Percentiles rank a stretch among this genome's conserved stretches.
Evolutionary conservation across 805 yeast species (phyloP).

Genomic region (Phaffomyces opuntiae): DNA sequence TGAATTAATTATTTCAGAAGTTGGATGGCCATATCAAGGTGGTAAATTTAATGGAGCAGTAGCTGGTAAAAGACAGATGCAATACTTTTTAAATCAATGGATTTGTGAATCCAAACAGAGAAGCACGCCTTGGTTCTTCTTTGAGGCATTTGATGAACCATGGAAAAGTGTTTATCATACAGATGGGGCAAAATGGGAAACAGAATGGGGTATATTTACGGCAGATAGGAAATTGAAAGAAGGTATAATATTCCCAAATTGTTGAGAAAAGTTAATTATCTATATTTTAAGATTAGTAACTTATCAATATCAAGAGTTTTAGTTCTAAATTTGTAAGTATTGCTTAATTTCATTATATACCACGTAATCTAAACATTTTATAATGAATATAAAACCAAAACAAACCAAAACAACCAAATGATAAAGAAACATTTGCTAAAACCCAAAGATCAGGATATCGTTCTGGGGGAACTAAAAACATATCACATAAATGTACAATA

Average conservation of each 20-base stretch:
- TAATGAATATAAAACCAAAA: constrained; percentile 82
- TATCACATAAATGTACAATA: constrained; percentile 49
- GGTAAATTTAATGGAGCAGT: constrained; percentile 39
- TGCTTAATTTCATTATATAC: background rate
- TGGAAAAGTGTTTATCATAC: constrained; percentile 54
- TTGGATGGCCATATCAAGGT: constrained; percentile 70
- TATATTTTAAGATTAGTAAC: background rate
- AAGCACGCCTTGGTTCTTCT: constrained; percentile 43
- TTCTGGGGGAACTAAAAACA: constrained; percentile 42
- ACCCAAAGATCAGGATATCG: constrained; percentile 83
- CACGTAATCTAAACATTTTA: constrained; percentile 30
- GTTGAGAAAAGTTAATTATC: constrained; percentile 1
- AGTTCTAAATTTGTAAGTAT: too few relatives aligned
- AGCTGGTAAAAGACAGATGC: constrained; percentile 40
- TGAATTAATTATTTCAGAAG: constrained; percentile 44
- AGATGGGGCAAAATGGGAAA: constrained; percentile 49
- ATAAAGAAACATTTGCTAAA: constrained; percentile 61
- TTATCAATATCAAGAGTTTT: too few relatives aligned
- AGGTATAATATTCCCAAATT: constrained; percentile 33
- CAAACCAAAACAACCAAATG: constrained; percentile 66
- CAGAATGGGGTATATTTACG: constrained; percentile 65
- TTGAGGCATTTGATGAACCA: constrained; percentile 69
- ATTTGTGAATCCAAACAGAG: constrained; percentile 36
- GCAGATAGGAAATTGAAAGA: constrained; percentile 40
- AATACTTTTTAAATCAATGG: constrained; percentile 44